phyloP scores from a whole-genome alignment of 2,329 filamentous ascomycete genomes.

The Aspergillus udagawae region DNA sequence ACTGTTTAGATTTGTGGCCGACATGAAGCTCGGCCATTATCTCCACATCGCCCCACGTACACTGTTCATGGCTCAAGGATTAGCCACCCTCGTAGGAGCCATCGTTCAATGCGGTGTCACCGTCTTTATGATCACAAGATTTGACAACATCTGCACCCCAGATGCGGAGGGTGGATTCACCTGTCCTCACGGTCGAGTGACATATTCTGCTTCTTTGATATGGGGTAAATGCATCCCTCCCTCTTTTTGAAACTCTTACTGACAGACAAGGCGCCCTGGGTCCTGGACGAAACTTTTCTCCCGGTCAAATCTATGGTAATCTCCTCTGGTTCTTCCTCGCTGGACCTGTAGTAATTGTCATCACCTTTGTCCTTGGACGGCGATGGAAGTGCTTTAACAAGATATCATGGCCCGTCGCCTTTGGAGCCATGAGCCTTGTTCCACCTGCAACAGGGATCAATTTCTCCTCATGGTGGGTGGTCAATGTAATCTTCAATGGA shows the following conservation, averaged over 20 bases:
- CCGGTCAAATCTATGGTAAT: constrained; percentile 57
- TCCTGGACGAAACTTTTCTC: constrained; percentile 63
- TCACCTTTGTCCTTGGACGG: constrained; percentile 58
- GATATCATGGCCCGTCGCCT: constrained; percentile 64
- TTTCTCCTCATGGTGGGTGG: constrained; percentile 63
- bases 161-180: constrained; percentile 58
- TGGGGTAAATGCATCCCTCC: constrained; percentile 50
- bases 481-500: constrained; percentile 47
- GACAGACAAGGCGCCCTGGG: constrained; percentile 53
- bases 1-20: constrained; percentile 55
- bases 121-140: constrained; percentile 47
- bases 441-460: constrained; percentile 67
- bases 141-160: constrained; percentile 48
- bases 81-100: constrained; percentile 48
- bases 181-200: constrained; percentile 55
- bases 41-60: constrained; percentile 45
- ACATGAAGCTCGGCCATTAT: constrained; percentile 60
- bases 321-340: constrained; percentile 70
- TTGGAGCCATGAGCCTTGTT: constrained; percentile 60
- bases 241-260: background rate
- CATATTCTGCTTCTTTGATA: constrained; percentile 66
- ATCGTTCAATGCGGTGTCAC: constrained; percentile 49
- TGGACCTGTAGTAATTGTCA: constrained; percentile 58
- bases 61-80: constrained; percentile 49
- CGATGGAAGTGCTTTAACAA: constrained; percentile 60